Percentiles rank a stretch among this genome's conserved stretches.
Evolutionary conservation across 2,329 filamentous ascomycete species (phyloP).

Genomic region (Thelonectria olida): DNA sequence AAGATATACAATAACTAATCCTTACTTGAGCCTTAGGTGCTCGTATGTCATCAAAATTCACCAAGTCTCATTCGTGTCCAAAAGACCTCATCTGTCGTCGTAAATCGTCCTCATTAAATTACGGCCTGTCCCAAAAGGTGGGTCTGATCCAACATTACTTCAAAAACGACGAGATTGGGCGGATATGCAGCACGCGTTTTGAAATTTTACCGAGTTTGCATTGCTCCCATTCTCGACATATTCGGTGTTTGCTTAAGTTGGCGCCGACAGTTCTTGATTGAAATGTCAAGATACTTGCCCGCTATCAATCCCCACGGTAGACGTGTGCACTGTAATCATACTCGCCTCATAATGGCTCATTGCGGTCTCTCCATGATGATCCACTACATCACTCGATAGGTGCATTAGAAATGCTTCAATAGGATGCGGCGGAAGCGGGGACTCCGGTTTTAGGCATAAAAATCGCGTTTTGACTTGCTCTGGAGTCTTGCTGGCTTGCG

Average conservation of each 20-base stretch:
- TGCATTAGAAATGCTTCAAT: conserved; percentile 10
- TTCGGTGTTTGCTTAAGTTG: neutral
- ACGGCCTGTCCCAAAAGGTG: neutral
- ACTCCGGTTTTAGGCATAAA: conserved; percentile 15
- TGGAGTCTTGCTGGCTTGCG: conserved; percentile 26
- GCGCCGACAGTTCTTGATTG: neutral
- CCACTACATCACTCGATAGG: conserved; percentile 10
- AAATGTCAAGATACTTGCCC: neutral
- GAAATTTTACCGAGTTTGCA: neutral
- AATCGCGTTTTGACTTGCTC: conserved; percentile 6
- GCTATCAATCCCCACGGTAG: neutral
- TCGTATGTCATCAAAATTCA: neutral
- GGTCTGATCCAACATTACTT: neutral
- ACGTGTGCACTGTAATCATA: neutral
- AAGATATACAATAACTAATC: no score
- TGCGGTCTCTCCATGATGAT: conserved; percentile 3
- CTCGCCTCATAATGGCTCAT: conserved; percentile 11
- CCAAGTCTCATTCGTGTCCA: neutral
- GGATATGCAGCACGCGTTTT: neutral
- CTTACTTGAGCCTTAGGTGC: no score
- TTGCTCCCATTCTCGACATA: neutral
- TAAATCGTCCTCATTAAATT: no score
- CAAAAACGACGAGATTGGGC: neutral
- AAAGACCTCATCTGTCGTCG: neutral
- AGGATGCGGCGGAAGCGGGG: conserved; percentile 5